phyloP scores from a whole-genome alignment of 2,329 filamentous ascomycete genomes.

The Aureobasidium subglaciale region DNA sequence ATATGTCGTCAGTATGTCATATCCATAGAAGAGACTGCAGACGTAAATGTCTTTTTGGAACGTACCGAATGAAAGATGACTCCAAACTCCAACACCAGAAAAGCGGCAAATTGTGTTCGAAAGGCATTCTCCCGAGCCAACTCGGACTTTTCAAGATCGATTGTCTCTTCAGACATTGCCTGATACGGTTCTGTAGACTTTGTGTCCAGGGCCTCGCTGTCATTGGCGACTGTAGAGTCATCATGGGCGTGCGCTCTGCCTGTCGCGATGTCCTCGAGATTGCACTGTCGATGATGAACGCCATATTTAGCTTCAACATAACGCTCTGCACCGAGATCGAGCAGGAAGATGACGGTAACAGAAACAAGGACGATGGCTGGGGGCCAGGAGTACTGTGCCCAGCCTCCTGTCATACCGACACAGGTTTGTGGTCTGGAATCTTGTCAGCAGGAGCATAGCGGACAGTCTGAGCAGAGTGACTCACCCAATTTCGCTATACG shows the following conservation, averaged over 20 bases:
- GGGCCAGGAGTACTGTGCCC: slow-evolving; percentile 47
- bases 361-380: slow-evolving; percentile 45
- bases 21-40: background rate
- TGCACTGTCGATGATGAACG: slow-evolving; percentile 4
- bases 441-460: background rate
- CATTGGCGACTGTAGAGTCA: too few relatives aligned
- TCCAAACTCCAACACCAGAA: slow-evolving; percentile 93
- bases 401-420: slow-evolving; percentile 48
- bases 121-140: background rate
- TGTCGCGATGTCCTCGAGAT: background rate
- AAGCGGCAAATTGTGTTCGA: slow-evolving; percentile 62
- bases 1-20: background rate
- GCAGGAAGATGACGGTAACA: slow-evolving; percentile 43
- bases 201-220: too few relatives aligned
- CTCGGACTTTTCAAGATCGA: background rate
- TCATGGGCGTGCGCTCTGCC: background rate
- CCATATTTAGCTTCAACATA: slow-evolving; percentile 45
- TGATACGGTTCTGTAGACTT: background rate
- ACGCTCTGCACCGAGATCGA: slow-evolving; percentile 45
- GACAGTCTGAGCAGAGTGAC: slow-evolving; percentile 17
- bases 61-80: slow-evolving; percentile 69
- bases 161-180: background rate
- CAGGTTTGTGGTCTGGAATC: slow-evolving; percentile 27
- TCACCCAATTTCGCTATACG: slow-evolving; percentile 29
- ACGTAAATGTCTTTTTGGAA: too few relatives aligned